Evolutionary conservation across 768 basidiomycete genomes (phyloP), one percentile per base, ranked within the genome.

Genomic region (Gautieria morchelliformis): DNA sequence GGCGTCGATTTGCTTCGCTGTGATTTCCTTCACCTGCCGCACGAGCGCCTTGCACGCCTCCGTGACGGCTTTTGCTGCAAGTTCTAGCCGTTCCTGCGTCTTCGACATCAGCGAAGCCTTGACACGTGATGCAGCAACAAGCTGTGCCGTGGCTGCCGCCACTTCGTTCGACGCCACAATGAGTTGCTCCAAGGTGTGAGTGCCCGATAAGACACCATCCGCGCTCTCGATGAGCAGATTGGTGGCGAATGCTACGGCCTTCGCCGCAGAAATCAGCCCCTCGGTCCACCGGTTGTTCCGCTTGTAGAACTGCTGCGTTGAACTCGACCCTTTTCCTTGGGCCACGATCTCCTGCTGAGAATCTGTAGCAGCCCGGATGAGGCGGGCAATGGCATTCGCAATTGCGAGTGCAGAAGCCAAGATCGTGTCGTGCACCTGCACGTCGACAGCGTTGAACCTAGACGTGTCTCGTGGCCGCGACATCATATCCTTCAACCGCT

Each of bases 81-180:
- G 75, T 71, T 99, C 96, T 32, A 99, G 83, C 39, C 88, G 84
- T 66, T 97, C 93, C 72, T 98, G 96, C 2, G 95, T 96, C 76
- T 96, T 95, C 53, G 91, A 94, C 94, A 97, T 98, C 61, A 97
- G 77, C 67, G 93, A 93, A 5, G 94, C 93, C 75, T 98, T 99
- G 66, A 99, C 96, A 56, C 96, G 85, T 11, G 94, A 97, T 7
- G 96, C 96, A 24, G 96, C 96, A 46, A 99, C 96, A 52, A 99
- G 85, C 71, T 99, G 96, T 15, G 96, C 96, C 1, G 96, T 99
- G 2, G 96, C 87, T 52, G 85, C 92, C 3, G 94, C 92, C 42
- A 99, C 96, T 69, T 97, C 96, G 72, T 98, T 98, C 40, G 96
- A 99, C n/a, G 96, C 90, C 58, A 98, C 96, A 66, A 99, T 98